These are phyloP conservation scores for Aspergillus cavernicola DNA, from an alignment of 495 filamentous ascomycete species.

Conservation along the genomic window DNA sequence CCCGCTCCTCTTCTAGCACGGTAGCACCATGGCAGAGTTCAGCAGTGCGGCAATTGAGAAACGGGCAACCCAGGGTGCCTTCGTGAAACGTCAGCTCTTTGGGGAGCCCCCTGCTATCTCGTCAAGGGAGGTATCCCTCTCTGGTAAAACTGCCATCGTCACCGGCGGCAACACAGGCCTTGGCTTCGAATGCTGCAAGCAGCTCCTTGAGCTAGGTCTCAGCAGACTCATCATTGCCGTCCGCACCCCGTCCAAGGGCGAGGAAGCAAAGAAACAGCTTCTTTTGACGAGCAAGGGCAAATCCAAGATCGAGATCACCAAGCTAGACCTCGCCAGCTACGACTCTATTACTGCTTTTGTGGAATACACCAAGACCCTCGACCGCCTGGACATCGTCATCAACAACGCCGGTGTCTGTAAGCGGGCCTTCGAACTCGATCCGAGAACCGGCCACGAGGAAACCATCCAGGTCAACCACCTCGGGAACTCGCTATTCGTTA, in stretches of 20 bases:
- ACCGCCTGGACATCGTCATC: conserved; percentile 46
- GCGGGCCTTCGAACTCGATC: conserved; percentile 23
- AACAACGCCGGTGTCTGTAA: conserved; percentile 51
- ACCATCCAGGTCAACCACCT: conserved; percentile 35
- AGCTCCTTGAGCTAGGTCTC: conserved; percentile 40
- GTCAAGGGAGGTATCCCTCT: conserved; percentile 11
- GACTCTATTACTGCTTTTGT: conserved; percentile 42
- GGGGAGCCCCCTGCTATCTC: not conserved
- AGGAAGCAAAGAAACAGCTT: conserved; percentile 31
- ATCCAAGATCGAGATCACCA: conserved; percentile 44
- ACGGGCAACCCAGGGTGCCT: conserved; percentile 10
- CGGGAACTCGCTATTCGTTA: conserved; percentile 44
- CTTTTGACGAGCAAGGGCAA: conserved; percentile 19
- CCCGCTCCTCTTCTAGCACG: not conserved
- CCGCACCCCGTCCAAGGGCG: conserved; percentile 40
- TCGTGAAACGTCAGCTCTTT: conserved; percentile 9
- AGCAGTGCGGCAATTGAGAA: not conserved
- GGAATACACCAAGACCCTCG: conserved; percentile 24
- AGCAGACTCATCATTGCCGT: conserved; percentile 49
- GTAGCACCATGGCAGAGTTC: not conserved
- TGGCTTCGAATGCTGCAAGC: conserved; percentile 36
- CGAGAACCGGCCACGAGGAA: conserved; percentile 39
- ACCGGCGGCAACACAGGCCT: conserved; percentile 47
- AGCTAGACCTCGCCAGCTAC: conserved; percentile 47
- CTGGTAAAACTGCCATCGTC: conserved; percentile 40